Conservation (phyloP, 2,329 filamentous ascomycete genomes). For the Xylariaceae sp. region DNA sequence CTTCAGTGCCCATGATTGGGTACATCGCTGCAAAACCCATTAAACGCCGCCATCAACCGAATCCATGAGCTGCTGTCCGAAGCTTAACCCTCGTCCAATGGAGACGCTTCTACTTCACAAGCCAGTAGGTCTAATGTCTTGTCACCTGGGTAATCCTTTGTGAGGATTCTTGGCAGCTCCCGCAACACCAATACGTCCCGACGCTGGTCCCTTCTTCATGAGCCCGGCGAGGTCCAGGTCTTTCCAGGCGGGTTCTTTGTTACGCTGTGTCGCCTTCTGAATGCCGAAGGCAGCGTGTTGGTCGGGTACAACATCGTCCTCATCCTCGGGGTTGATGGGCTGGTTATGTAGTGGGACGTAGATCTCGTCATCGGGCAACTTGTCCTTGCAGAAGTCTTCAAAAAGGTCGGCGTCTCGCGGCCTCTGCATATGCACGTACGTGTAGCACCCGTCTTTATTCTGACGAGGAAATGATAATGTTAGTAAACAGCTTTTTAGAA, state of each 20-base stretch:
- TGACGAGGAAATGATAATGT: too few species aligned
- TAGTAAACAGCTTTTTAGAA: too few species aligned
- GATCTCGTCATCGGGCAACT: conserved; percentile 77
- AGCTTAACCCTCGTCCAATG: background rate
- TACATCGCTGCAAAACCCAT: background rate
- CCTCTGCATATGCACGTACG: conserved; percentile 75
- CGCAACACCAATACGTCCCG: conserved; percentile 29
- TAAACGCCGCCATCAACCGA: conserved; percentile 8
- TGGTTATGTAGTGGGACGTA: conserved; percentile 81
- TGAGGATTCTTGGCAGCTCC: conserved; percentile 25
- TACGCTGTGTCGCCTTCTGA: conserved; percentile 76
- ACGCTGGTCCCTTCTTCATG: conserved; percentile 63
- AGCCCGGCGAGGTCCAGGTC: conserved; percentile 76
- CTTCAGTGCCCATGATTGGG: conserved; percentile 5
- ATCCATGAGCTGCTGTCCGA: background rate
- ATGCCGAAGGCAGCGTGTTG: conserved; percentile 90
- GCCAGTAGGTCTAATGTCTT: conserved; percentile 4
- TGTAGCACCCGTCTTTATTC: conserved; percentile 78
- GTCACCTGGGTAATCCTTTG: conserved; percentile 45
- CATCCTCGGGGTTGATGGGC: conserved; percentile 84
- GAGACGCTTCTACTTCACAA: background rate
- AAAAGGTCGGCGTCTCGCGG: conserved; percentile 78
- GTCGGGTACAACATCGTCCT: conserved; percentile 87
- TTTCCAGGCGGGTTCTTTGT: conserved; percentile 76
- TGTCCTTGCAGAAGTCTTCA: conserved; percentile 75